A percentile compares a stretch with the other conserved stretches of the same genome.
phyloP scores from a whole-genome alignment of 768 basidiomycete species.

The Panaeolus papilionaceus region DNA sequence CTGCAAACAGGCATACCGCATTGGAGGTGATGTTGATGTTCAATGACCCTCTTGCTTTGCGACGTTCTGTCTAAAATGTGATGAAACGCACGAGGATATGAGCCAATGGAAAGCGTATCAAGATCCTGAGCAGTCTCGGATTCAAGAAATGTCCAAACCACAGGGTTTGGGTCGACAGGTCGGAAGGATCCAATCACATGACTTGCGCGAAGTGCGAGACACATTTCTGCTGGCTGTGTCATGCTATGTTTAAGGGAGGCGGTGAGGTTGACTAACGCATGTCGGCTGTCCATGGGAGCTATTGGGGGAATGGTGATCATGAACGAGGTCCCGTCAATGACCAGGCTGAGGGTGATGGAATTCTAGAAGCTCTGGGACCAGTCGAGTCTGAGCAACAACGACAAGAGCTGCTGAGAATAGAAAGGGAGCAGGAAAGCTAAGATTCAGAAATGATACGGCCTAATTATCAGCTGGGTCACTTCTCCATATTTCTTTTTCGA shows the following conservation, averaged over 20 bases:
- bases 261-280: conserved; percentile 42
- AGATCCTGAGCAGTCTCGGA: conserved; percentile 42
- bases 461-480: no score
- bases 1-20: conserved; percentile 69
- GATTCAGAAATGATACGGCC: no score
- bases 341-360: no score
- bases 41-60: conserved; percentile 61
- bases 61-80: conserved; percentile 53
- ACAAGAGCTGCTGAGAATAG: no score
- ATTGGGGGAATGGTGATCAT: not conserved
- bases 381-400: no score
- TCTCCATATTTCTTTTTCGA: no score
- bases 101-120: conserved; percentile 60
- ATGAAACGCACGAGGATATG: conserved; percentile 58
- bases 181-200: conserved; percentile 62
- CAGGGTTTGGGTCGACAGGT: conserved; percentile 51
- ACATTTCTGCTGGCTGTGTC: conserved; percentile 64
- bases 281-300: conserved; percentile 28
- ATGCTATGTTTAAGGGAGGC: conserved; percentile 43
- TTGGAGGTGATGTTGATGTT: conserved; percentile 28
- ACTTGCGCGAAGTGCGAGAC: conserved; percentile 50
- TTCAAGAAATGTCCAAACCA: conserved; percentile 57
- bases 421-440: no score
- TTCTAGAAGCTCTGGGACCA: no score
- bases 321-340: no score